Percentiles rank a stretch among this genome's conserved stretches.
These are phyloP conservation scores for Backusella mclennaniae DNA, from an alignment of 192 early-diverging fungal species.

Conservation along the genomic window DNA sequence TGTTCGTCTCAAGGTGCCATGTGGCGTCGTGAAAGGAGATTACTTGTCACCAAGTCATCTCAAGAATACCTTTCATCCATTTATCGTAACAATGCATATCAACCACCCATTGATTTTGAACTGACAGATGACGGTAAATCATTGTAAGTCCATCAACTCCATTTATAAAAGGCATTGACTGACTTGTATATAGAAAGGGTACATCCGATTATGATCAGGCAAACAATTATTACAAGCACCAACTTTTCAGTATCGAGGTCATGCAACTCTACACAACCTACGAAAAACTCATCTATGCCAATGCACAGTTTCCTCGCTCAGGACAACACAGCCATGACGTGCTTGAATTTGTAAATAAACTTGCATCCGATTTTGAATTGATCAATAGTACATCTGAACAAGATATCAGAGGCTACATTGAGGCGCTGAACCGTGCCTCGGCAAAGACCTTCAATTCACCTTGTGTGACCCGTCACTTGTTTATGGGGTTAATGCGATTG, in stretches of 20 bases:
- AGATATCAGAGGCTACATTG: conserved; percentile 58
- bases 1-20: conserved; percentile 39
- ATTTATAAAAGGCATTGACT: background rate
- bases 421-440: conserved; percentile 58
- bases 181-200: background rate
- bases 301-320: conserved; percentile 60
- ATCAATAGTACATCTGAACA: conserved; percentile 42
- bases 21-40: conserved; percentile 48
- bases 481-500: conserved; percentile 48
- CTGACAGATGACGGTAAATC: background rate
- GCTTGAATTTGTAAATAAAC: conserved; percentile 57
- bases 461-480: conserved; percentile 58
- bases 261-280: conserved; percentile 55
- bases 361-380: conserved; percentile 58
- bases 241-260: conserved; percentile 44
- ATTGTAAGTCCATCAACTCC: background rate
- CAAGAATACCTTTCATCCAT: conserved; percentile 40
- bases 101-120: conserved; percentile 17
- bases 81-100: conserved; percentile 31
- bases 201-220: background rate
- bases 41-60: conserved; percentile 51
- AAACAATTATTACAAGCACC: conserved; percentile 10
- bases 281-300: conserved; percentile 54
- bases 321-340: conserved; percentile 54
- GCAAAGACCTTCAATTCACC: conserved; percentile 73